Conservation (phyloP, 768 basidiomycete species). For the Lactarius evosmus region DNA sequence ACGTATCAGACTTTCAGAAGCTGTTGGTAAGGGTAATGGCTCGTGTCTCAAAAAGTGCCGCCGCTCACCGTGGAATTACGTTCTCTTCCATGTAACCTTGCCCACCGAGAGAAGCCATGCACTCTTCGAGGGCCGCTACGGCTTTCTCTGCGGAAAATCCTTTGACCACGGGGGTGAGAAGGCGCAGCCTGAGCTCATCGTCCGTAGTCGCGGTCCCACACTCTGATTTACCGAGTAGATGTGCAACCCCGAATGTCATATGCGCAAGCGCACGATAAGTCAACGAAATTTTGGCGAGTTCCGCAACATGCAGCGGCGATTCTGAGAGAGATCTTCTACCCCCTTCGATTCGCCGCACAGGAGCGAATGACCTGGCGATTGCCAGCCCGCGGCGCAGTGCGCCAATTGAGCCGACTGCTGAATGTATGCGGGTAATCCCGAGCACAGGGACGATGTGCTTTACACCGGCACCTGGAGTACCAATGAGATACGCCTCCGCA, state of each 20-base stretch:
- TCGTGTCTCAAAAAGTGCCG: neutral
- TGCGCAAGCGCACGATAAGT: constrained; percentile 66
- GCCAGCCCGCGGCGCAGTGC: constrained; percentile 59
- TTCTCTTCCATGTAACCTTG: constrained; percentile 86
- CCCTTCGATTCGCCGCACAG: constrained; percentile 53
- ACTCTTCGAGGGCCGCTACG: constrained; percentile 62
- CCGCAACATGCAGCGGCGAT: constrained; percentile 58
- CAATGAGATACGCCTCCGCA: constrained; percentile 61
- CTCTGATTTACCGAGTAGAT: constrained; percentile 60
- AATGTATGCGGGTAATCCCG: constrained; percentile 75
- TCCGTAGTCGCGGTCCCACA: constrained; percentile 47
- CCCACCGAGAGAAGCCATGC: constrained; percentile 71
- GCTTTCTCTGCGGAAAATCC: constrained; percentile 68
- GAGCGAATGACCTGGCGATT: constrained; percentile 62
- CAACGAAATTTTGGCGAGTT: constrained; percentile 57
- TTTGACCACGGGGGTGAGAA: constrained; percentile 68
- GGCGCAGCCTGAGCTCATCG: constrained; percentile 53
- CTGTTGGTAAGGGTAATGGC: neutral
- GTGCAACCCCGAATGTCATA: constrained; percentile 56
- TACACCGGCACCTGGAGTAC: constrained; percentile 56
- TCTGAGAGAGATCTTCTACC: constrained; percentile 51
- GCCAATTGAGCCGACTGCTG: constrained; percentile 53
- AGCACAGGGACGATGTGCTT: constrained; percentile 66
- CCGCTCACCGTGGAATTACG: constrained; percentile 52
- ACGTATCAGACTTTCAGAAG: constrained; percentile 46